Conservation (phyloP, 2,329 filamentous ascomycete genomes). For the Diaporthe humulicola region DNA sequence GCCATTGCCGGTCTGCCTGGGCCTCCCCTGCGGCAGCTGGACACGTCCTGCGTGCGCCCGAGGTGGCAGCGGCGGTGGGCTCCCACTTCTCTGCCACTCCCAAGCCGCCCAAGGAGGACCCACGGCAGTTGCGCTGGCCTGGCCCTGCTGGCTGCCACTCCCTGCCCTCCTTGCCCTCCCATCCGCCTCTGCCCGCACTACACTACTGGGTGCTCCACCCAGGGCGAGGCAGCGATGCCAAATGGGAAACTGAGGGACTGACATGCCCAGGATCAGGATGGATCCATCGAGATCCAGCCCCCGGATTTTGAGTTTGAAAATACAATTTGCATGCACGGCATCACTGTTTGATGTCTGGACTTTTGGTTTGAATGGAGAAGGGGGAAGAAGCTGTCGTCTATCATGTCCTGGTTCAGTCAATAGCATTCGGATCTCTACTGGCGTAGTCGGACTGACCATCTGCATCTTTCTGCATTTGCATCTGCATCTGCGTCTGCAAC, state of each 20-base stretch:
- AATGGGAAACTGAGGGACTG: conserved; percentile 2
- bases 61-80: conserved; percentile 6
- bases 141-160: not conserved
- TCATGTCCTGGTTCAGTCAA: not conserved
- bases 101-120: conserved; percentile 2
- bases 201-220: not conserved
- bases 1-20: conserved; percentile 8
- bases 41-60: conserved; percentile 21
- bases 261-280: conserved; percentile 4
- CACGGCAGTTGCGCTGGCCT: conserved; percentile 24
- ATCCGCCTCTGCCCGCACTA: not conserved
- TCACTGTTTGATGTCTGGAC: conserved; percentile 16
- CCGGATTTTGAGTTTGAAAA: conserved; percentile 28
- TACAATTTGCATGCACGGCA: conserved; percentile 27
- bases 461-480: not conserved
- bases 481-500: not conserved
- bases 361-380: not conserved
- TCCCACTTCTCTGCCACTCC: not conserved
- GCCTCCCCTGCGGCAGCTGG: conserved; percentile 21
- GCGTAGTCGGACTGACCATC: conserved; percentile 2
- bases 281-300: conserved; percentile 31
- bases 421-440: too few species aligned
- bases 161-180: not conserved
- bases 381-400: not conserved
- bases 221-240: not conserved